A percentile compares a stretch with the other conserved stretches of the same genome.
phyloP scores from a whole-genome alignment of 2,329 filamentous ascomycete genomes.

The Arachnopeziza araneosa region DNA sequence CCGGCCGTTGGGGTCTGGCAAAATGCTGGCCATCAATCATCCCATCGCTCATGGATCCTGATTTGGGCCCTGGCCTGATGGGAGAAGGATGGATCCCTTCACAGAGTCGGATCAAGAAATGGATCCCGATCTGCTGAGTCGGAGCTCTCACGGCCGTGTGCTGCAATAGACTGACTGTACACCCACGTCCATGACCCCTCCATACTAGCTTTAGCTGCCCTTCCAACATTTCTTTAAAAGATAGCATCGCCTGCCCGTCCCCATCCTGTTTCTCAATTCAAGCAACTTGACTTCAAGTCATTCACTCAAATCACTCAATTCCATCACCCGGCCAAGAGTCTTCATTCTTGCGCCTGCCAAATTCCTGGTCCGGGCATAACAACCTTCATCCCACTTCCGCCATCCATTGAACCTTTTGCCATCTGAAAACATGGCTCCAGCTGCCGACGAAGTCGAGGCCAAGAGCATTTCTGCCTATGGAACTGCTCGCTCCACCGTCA shows the following conservation, averaged over 20 bases:
- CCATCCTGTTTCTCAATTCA: background rate
- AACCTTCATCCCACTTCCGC: background rate
- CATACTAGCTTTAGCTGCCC: background rate
- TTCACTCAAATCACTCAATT: background rate
- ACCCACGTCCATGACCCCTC: background rate
- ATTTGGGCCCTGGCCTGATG: background rate
- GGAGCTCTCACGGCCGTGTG: background rate
- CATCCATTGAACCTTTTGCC: background rate
- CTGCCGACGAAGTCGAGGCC: constrained; percentile 29
- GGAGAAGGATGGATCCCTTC: background rate
- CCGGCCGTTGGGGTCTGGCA: background rate
- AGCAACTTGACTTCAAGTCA: background rate
- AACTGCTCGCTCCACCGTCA: constrained; percentile 57
- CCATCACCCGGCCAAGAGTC: background rate
- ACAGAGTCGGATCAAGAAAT: background rate
- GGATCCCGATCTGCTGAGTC: background rate
- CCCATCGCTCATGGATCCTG: background rate
- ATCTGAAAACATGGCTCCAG: constrained; percentile 18
- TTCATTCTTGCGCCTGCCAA: background rate
- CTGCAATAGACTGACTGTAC: background rate
- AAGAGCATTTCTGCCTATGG: constrained; percentile 61
- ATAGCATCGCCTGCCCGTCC: background rate
- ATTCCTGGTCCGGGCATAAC: background rate
- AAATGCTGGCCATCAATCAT: background rate
- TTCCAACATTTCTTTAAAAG: constrained; percentile 1